A percentile compares a stretch with the other conserved stretches of the same genome.
Conservation (phyloP, 1,284 basidiomycete species). For the Phellinidium pouzarii region DNA sequence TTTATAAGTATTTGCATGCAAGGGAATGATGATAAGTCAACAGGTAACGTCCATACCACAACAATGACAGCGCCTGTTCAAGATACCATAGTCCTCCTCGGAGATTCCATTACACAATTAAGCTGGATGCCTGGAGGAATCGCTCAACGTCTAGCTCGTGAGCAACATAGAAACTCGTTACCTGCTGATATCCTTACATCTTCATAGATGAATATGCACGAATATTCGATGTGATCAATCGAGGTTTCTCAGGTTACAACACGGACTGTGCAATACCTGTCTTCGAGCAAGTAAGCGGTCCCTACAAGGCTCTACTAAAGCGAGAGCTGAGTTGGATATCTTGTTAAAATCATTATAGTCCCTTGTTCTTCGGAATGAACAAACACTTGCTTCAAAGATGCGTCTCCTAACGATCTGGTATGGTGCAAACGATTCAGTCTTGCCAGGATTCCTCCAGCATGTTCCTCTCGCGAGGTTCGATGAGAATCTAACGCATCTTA, state of each 20-base stretch:
- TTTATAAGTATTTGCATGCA: too few relatives aligned
- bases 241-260: conserved; percentile 78
- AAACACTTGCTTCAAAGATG: conserved; percentile 49
- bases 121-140: conserved; percentile 55
- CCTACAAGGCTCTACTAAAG: not conserved
- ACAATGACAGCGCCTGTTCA: conserved; percentile 51
- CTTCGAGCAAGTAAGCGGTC: conserved; percentile 55
- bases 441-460: conserved; percentile 47
- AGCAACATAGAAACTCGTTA: conserved; percentile 22
- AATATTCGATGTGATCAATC: conserved; percentile 77
- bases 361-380: conserved; percentile 33
- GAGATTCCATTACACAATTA: conserved; percentile 70
- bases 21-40: too few relatives aligned
- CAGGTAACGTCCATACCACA: not conserved
- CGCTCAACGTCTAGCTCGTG: conserved; percentile 57
- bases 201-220: conserved; percentile 63
- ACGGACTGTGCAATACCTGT: conserved; percentile 78
- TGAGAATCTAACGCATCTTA: conserved; percentile 56
- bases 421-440: conserved; percentile 78
- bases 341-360: not conserved
- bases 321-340: not conserved
- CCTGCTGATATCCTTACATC: not conserved
- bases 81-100: conserved; percentile 65
- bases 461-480: conserved; percentile 65
- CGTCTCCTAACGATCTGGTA: conserved; percentile 81